A percentile compares a stretch with the other conserved stretches of the same genome.
phyloP scores from a whole-genome alignment of 257 asterid genomes.

The Petunia secreta region DNA sequence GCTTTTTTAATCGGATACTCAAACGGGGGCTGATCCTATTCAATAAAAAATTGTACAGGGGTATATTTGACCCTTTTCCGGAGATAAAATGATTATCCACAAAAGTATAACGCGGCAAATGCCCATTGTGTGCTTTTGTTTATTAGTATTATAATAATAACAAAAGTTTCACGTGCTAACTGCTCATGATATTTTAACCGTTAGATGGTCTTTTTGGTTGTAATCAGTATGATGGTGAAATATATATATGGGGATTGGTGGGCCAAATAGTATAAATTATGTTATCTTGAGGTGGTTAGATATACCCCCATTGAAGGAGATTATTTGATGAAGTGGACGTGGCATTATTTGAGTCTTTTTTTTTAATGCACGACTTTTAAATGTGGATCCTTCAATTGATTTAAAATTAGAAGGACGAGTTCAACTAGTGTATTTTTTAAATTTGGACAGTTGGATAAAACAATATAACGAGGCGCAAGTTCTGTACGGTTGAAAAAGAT shows the following conservation, averaged over 20 bases:
- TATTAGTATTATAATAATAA: background rate
- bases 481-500: background rate
- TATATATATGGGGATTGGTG: background rate
- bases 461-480: background rate
- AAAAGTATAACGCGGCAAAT: constrained; percentile 23
- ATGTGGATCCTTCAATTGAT: background rate
- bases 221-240: background rate
- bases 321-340: constrained; percentile 9
- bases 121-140: background rate
- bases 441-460: background rate
- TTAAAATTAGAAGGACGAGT: background rate
- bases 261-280: background rate
- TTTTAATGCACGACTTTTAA: background rate
- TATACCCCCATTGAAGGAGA: background rate
- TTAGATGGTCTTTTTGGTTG: background rate
- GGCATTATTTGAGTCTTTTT: background rate
- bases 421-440: background rate
- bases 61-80: too few species aligned
- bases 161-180: background rate
- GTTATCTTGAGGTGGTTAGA: too few species aligned
- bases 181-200: background rate
- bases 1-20: too few species aligned
- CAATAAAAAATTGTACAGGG: too few species aligned
- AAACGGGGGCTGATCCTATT: too few species aligned
- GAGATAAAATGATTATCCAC: background rate